A percentile compares a stretch with the other conserved stretches of the same genome.
These are phyloP conservation scores for Alternaria sp. DNA, from an alignment of 2,329 filamentous ascomycete genomes.

Conservation along the genomic window DNA sequence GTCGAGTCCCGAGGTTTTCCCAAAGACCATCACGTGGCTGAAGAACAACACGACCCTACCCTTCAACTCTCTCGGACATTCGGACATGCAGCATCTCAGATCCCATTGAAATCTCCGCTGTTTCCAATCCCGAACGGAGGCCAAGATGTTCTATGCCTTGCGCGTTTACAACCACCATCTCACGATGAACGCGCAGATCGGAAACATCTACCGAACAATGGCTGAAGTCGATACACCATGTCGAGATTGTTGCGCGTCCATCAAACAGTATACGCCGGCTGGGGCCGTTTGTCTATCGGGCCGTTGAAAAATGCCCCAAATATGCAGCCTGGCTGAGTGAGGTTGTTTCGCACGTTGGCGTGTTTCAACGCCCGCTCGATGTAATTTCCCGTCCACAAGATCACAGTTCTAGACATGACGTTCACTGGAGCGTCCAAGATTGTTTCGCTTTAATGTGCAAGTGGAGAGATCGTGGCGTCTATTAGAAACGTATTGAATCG, in stretches of 20 bases:
- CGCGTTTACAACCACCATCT: neutral
- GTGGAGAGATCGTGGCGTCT: neutral
- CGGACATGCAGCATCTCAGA: neutral
- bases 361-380: slow-evolving; percentile 8
- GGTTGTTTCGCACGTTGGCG: neutral
- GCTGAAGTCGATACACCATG: neutral
- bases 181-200: neutral
- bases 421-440: neutral
- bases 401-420: neutral
- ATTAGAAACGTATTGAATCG: neutral
- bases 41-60: neutral
- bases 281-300: neutral
- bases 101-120: neutral
- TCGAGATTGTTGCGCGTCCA: neutral
- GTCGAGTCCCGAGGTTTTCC: neutral
- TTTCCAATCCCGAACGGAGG: neutral
- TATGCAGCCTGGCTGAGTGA: neutral
- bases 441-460: neutral
- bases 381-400: neutral
- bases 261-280: neutral
- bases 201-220: neutral
- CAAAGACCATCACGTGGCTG: neutral
- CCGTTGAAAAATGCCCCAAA: slow-evolving; percentile 4
- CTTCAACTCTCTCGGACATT: neutral
- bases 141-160: neutral